Evolutionary conservation across 345 rosid species (phyloP).

Genomic region (Populus simonii): DNA sequence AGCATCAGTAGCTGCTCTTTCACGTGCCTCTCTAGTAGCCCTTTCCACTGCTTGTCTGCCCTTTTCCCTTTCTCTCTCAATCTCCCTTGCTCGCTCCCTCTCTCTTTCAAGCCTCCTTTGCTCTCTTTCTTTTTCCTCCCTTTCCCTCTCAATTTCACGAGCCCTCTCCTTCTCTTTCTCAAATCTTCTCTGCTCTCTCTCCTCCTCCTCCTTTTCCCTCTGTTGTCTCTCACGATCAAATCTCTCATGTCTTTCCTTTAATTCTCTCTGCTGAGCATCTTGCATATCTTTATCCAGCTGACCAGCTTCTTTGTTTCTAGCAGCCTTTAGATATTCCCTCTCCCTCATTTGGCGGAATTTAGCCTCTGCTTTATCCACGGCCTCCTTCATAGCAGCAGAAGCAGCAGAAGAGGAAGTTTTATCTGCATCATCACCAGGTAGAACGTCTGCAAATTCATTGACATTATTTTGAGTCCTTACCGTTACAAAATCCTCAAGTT

Average conservation of each 20-base stretch:
- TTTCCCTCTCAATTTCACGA: slow-evolving; percentile 47
- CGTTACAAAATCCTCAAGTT: slow-evolving; percentile 67
- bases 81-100: slow-evolving; percentile 59
- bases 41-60: slow-evolving; percentile 93
- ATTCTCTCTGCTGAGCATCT: slow-evolving; percentile 58
- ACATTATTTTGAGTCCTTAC: slow-evolving; percentile 41
- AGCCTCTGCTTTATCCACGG: slow-evolving; percentile 96
- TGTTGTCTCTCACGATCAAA: slow-evolving; percentile 51
- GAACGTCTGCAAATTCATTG: slow-evolving; percentile 44
- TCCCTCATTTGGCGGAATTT: slow-evolving; percentile 90
- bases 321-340: slow-evolving; percentile 65
- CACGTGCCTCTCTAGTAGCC: slow-evolving; percentile 96
- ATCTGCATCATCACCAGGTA: slow-evolving; percentile 56
- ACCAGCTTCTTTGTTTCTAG: slow-evolving; percentile 60
- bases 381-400: slow-evolving; percentile 96
- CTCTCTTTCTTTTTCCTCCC: slow-evolving; percentile 64
- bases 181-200: slow-evolving; percentile 52
- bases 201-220: slow-evolving; percentile 53
- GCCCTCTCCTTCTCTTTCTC: slow-evolving; percentile 54
- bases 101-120: slow-evolving; percentile 59
- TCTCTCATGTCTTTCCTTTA: slow-evolving; percentile 56
- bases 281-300: slow-evolving; percentile 44
- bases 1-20: slow-evolving; percentile 89
- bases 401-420: slow-evolving; percentile 60
- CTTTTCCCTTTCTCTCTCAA: slow-evolving; percentile 64